These are phyloP conservation scores for Dendrobium chrysotoxum DNA, from an alignment of 106 monocot genomes.

Conservation along the genomic window DNA sequence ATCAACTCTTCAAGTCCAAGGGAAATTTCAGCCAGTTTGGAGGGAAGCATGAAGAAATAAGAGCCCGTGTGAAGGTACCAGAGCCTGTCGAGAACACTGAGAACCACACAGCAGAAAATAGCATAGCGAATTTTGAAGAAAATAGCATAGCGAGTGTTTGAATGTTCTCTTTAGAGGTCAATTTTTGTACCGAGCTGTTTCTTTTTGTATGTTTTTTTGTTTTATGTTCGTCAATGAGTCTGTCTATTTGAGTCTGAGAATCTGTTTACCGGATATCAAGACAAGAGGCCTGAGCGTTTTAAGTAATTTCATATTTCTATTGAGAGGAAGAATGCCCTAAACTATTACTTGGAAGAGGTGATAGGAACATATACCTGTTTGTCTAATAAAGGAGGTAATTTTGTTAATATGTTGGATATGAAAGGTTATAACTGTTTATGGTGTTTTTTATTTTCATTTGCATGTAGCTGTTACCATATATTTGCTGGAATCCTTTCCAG, in stretches of 20 bases:
- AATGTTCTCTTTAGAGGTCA: constrained; percentile 5
- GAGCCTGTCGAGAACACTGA: background rate
- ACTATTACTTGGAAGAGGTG: background rate
- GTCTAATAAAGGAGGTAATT: background rate
- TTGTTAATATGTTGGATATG: background rate
- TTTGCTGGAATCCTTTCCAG: background rate
- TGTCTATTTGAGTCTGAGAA: background rate
- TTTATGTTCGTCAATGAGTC: background rate
- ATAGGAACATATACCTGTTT: background rate
- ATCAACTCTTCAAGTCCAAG: constrained; percentile 54
- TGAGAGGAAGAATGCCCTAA: background rate
- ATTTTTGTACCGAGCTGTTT: background rate
- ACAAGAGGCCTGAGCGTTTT: background rate
- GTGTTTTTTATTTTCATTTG: background rate
- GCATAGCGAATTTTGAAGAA: background rate
- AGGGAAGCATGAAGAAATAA: constrained; percentile 6
- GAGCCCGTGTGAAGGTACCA: constrained; percentile 7
- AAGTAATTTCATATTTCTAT: background rate
- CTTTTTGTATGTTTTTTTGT: background rate
- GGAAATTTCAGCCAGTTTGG: constrained; percentile 66
- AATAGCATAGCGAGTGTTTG: background rate
- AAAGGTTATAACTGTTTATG: background rate
- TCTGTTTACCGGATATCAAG: background rate
- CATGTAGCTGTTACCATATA: background rate
- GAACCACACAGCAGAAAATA: constrained; percentile 3